Evolutionary conservation across 345 rosid species (phyloP).

Genomic region (Viola odorata): DNA sequence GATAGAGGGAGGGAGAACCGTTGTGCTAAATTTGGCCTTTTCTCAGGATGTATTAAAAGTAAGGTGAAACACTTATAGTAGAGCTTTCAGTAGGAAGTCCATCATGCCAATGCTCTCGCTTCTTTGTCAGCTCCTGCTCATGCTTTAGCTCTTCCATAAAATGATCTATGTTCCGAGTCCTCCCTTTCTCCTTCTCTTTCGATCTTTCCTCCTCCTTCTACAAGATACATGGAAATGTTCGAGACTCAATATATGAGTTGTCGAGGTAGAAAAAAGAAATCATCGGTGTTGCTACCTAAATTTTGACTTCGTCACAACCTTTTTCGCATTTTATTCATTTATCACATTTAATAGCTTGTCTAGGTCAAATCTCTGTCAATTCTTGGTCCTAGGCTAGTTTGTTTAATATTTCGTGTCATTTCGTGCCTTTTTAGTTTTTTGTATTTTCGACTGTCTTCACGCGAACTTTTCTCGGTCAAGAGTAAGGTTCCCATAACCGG

Average conservation of each 20-base stretch:
- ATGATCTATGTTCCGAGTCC: constrained; percentile 82
- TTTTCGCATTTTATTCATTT: no score
- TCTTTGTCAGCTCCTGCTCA: constrained; percentile 96
- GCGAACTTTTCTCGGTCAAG: no score
- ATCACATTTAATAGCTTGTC: no score
- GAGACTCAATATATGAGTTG: constrained; percentile 9
- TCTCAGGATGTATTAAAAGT: not conserved
- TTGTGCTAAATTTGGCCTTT: not conserved
- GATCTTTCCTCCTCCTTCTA: constrained; percentile 80
- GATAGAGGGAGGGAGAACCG: not conserved
- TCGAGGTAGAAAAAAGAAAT: constrained; percentile 6
- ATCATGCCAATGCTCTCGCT: constrained; percentile 71
- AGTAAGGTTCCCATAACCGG: no score
- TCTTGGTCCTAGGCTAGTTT: no score
- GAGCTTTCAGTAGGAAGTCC: constrained; percentile 58
- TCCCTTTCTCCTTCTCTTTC: constrained; percentile 72
- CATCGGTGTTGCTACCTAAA: no score
- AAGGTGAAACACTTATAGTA: constrained; percentile 40
- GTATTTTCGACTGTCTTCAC: no score
- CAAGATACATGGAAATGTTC: constrained; percentile 2
- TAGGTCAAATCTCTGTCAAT: no score
- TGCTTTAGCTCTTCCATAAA: constrained; percentile 99
- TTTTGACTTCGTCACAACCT: no score
- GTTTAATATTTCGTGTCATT: no score
- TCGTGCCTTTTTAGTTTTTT: no score